Conservation (phyloP, 768 basidiomycete species). For the Hericium coralloides region DNA sequence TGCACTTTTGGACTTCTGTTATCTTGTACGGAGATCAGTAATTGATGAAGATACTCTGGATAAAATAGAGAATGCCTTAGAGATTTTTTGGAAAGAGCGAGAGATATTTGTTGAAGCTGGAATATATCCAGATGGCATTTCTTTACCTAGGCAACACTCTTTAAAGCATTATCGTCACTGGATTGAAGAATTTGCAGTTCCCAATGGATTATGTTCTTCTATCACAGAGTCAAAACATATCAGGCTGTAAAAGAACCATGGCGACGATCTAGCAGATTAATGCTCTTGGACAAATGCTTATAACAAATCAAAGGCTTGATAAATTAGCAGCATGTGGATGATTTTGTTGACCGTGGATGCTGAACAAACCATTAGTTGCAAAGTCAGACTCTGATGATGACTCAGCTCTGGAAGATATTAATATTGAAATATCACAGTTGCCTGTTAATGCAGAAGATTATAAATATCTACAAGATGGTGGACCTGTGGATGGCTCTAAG, state of each 20-base stretch:
- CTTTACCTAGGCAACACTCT: conserved; percentile 12
- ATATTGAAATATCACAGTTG: background rate
- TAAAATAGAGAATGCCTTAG: background rate
- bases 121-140: conserved; percentile 6
- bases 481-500: background rate
- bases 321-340: conserved; percentile 1
- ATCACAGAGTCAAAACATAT: conserved; percentile 18
- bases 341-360: background rate
- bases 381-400: background rate
- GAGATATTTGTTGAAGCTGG: conserved; percentile 2
- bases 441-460: background rate
- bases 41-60: background rate
- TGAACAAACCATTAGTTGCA: background rate
- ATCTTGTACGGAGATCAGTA: conserved; percentile 3
- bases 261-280: conserved; percentile 12
- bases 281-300: conserved; percentile 14
- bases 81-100: background rate
- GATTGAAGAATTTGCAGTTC: conserved; percentile 10
- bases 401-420: background rate
- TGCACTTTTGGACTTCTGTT: conserved; percentile 13
- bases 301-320: too few species aligned
- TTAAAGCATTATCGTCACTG: conserved; percentile 4
- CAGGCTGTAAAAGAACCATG: conserved; percentile 17
- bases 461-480: background rate
- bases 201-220: conserved; percentile 16